These are phyloP conservation scores for Gossypium raimondii DNA, from an alignment of 345 rosid genomes.

Conservation along the genomic window DNA sequence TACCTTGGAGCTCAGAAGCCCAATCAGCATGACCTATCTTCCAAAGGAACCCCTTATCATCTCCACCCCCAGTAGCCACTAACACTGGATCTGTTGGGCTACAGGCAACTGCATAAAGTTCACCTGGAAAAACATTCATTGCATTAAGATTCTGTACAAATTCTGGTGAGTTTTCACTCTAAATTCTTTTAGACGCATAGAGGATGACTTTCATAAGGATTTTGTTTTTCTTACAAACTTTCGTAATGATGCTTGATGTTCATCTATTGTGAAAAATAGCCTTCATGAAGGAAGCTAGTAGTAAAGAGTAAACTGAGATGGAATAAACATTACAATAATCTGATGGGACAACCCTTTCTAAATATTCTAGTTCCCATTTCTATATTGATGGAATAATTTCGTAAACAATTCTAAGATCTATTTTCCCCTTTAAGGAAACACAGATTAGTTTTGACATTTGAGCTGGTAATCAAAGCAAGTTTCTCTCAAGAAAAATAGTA, in stretches of 20 bases:
- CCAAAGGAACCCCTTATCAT: conserved; percentile 81
- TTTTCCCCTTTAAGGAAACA: neutral
- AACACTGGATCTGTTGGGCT: conserved; percentile 68
- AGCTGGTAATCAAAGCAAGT: no score
- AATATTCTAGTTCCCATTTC: neutral
- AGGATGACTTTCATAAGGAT: neutral
- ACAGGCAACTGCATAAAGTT: conserved; percentile 70
- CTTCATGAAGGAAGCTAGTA: neutral
- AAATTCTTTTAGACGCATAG: neutral
- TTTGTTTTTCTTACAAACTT: no score
- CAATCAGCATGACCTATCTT: conserved; percentile 85
- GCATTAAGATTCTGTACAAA: neutral
- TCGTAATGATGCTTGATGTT: neutral
- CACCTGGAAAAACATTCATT: conserved; percentile 38
- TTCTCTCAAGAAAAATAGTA: neutral
- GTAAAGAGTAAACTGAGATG: neutral
- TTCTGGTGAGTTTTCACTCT: neutral
- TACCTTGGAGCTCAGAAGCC: conserved; percentile 71
- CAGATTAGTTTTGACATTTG: neutral
- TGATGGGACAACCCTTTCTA: neutral
- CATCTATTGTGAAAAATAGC: neutral
- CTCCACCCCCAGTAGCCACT: conserved; percentile 95
- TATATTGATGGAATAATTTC: neutral
- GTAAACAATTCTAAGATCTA: neutral
- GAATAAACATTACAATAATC: neutral